Base-by-base conservation (phyloP, 257 asterid species). In the Perilla frutescens region DNA sequence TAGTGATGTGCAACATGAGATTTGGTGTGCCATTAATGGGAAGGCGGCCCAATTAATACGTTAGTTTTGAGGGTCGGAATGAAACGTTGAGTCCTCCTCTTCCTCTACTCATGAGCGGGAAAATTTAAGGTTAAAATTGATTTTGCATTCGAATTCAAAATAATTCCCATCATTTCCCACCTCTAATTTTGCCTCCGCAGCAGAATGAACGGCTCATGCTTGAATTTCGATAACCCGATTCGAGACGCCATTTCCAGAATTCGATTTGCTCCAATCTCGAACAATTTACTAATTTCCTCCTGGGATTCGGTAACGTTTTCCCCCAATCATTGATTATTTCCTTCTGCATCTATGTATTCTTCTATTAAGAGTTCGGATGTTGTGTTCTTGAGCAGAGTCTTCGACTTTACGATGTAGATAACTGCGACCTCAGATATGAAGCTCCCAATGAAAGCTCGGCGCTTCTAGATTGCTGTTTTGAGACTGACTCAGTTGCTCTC, bases 391-490 rank as follows among this genome's bases (percentile, higher is more conserved):
- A 56, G 86, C 87, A 94, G 99, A 81, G 53, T 70, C 93, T 95
- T 57, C 89, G 99, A 14, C 85, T 95, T 48, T 91, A 88, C 71
- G 91, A 94, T 73, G 95, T 86, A 40, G 95, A 88, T 54, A 67
- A 77, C 62, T 73, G 87, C 70, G 80, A 84, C 84, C 91, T 95
- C 47, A 79, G 85, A 76, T 56, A 87, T 41, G 93, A 87, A 80
- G 81, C 89, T 80, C 76, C 85, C 43, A 44, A 51, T 9, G 86
- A 76, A 61, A 83, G 72, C 13, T 73, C 79, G 10, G 85, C 88
- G 14, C 89, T 92, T 50, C 81, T 87, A 2, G 99, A 92, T 84
- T 94, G 97, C 56, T 91, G 97, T 77, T 87, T 91, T 54, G 87
- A 82, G 81, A 80, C 78, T 36, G 96, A 94, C 31, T 53, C 79